Evolutionary conservation across 176 grass and related monocot species (phyloP), one percentile per base, ranked within the genome.

Genomic region (Aegilops tauschii): DNA sequence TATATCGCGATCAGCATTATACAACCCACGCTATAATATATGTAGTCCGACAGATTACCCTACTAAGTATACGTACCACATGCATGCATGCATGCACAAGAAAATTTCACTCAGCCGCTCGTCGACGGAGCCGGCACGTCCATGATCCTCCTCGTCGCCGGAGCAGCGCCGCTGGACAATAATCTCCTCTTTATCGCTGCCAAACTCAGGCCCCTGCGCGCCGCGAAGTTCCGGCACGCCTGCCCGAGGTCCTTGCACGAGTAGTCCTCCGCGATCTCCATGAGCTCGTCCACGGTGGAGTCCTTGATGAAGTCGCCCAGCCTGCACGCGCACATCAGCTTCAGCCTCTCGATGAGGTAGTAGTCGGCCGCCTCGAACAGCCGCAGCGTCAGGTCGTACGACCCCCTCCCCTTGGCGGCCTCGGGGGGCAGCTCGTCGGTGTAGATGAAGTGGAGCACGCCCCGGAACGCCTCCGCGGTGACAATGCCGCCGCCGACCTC

Each of bases 361-460:
- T 84, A 69, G 71, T 92, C 86, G 10, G 90, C 86, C 7, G 82
- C 90, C 63, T 54, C 50, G 76, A 92, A 88, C 31, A 92, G 42
- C 71, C 77, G 31, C 70, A 59, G 16, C 73, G 74, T 52, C 73
- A 78, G 17, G 16, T 10, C 39, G 12, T 59, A 66, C 65, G 67
- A 49, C 28, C 29, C 37, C 35, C 12, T 17, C 13, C 28, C 34
- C 59, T 12, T 80, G 75, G 37, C 45, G 18, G 17, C 35, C 16
- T 75, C 45, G 12, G 10, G 29, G 4, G 85, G 90, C 17, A 88
- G 70, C 14, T 21, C 21, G 82, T 91, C 86, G 58, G 79, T 37
- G 82, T 91, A 91, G n/a, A 91, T 45, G 70, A 65, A 91, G 78
- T 91, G 71, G 82, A 88, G 63, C 77, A 91, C 54, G 31, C 29